A percentile compares a stretch with the other conserved stretches of the same genome.
These are phyloP conservation scores for Myxozyma monticola DNA, from an alignment of 805 yeast species.

Conservation along the genomic window DNA sequence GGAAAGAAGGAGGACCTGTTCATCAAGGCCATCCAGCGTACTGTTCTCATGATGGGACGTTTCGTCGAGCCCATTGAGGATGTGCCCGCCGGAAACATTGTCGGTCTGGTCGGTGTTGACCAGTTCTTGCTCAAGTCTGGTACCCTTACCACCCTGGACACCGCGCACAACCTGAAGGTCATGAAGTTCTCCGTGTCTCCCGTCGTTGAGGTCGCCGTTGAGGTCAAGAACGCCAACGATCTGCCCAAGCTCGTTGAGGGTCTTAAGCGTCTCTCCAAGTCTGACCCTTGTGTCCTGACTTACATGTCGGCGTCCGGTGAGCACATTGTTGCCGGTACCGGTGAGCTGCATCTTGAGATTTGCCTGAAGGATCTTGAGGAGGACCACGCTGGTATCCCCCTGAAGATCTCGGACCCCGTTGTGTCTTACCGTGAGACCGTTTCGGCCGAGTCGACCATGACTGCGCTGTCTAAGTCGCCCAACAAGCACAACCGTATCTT, in stretches of 20 bases:
- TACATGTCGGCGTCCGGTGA: slow-evolving; percentile 93
- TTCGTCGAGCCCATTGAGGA: slow-evolving; percentile 96
- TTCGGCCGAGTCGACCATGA: slow-evolving; percentile 87
- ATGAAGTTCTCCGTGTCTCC: slow-evolving; percentile 99
- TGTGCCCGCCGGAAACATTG: slow-evolving; percentile 99
- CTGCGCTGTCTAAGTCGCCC: slow-evolving; percentile 98
- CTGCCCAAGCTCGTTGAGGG: slow-evolving; percentile 99
- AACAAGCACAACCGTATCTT: slow-evolving; percentile 99
- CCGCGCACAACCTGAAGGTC: slow-evolving; percentile 99
- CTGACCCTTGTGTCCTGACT: slow-evolving; percentile 97
- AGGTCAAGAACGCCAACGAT: slow-evolving; percentile 99
- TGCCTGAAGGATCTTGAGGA: slow-evolving; percentile 93
- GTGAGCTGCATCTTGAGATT: slow-evolving; percentile 99
- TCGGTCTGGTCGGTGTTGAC: slow-evolving; percentile 99
- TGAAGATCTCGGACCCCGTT: slow-evolving; percentile 95
- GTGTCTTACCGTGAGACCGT: slow-evolving; percentile 99
- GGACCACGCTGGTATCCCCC: slow-evolving; percentile 99
- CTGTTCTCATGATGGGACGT: slow-evolving; percentile 99
- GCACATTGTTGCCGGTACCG: slow-evolving; percentile 99
- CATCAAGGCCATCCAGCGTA: slow-evolving; percentile 97
- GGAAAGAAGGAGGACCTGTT: slow-evolving; percentile 98
- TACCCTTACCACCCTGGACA: slow-evolving; percentile 95
- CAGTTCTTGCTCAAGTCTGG: slow-evolving; percentile 99
- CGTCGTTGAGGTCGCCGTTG: slow-evolving; percentile 99
- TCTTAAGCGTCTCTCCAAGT: slow-evolving; percentile 99